Conservation (phyloP, 139 green algal species). For the Picochlorum sp. region DNA sequence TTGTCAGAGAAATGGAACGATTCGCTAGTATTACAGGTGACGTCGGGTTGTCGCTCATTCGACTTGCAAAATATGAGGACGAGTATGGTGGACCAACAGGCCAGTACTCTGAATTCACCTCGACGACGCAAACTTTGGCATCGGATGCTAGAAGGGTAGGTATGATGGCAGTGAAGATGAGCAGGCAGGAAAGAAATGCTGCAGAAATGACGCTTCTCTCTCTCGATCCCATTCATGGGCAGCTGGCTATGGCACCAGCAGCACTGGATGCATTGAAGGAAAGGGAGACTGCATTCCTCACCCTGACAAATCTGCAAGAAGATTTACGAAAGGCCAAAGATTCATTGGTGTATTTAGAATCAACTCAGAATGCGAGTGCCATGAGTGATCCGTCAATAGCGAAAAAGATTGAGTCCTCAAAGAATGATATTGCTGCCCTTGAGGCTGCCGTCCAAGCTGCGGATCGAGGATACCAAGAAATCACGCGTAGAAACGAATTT, state of each 20-base stretch:
- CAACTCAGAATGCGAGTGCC: conserved; percentile 15
- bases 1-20: conserved; percentile 58
- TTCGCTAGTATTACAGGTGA: conserved; percentile 42
- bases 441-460: conserved; percentile 35
- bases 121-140: conserved; percentile 24
- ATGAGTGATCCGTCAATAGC: conserved; percentile 21
- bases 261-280: conserved; percentile 38
- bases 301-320: conserved; percentile 43
- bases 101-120: conserved; percentile 34
- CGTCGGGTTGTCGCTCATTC: conserved; percentile 58
- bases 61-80: conserved; percentile 60
- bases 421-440: conserved; percentile 40
- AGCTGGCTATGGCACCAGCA: conserved; percentile 48
- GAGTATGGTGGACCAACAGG: conserved; percentile 31
- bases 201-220: conserved; percentile 17
- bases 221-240: conserved; percentile 50
- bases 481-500: conserved; percentile 27
- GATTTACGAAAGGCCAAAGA: conserved; percentile 37
- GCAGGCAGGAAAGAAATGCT: conserved; percentile 26
- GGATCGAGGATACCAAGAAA: conserved; percentile 43
- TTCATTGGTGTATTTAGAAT: conserved; percentile 22
- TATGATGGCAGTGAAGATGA: conserved; percentile 30
- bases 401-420: conserved; percentile 28
- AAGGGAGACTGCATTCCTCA: conserved; percentile 54
- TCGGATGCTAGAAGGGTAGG: conserved; percentile 27